These are phyloP conservation scores for Spathaspora sp. DNA, from an alignment of 805 yeast species.

Conservation along the genomic window DNA sequence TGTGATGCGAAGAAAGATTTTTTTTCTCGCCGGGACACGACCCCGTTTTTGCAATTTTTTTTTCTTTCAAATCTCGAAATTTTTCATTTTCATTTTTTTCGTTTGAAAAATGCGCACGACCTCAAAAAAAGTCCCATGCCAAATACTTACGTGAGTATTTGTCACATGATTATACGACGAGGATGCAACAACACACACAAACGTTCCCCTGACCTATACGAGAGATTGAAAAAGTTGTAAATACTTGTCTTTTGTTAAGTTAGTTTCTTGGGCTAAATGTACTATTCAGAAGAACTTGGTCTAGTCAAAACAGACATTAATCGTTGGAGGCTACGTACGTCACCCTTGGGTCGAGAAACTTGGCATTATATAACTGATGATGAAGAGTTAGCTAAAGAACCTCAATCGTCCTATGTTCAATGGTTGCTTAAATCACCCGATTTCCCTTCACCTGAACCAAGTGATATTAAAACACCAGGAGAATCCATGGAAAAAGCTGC, in stretches of 20 bases:
- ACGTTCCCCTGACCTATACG: not conserved
- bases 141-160: not conserved
- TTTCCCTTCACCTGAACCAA: constrained; percentile 35
- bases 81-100: not conserved
- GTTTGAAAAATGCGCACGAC: not conserved
- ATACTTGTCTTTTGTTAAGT: not conserved
- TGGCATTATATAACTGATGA: constrained; percentile 63
- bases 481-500: constrained; percentile 76
- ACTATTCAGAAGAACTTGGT: constrained; percentile 69
- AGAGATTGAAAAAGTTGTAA: not conserved
- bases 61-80: not conserved
- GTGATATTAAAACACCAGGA: constrained; percentile 41
- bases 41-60: not conserved
- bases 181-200: not conserved
- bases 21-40: not conserved
- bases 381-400: constrained; percentile 34
- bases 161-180: not conserved
- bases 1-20: not conserved
- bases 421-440: constrained; percentile 46
- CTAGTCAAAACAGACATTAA: constrained; percentile 63
- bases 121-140: not conserved
- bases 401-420: constrained; percentile 55
- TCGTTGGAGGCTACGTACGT: constrained; percentile 73
- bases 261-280: constrained; percentile 12
- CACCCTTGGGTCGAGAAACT: constrained; percentile 69